Percentiles rank a stretch among this genome's conserved stretches.
These are phyloP conservation scores for Chrysoporthe cubensis DNA, from an alignment of 2,329 filamentous ascomycete genomes.

Conservation along the genomic window DNA sequence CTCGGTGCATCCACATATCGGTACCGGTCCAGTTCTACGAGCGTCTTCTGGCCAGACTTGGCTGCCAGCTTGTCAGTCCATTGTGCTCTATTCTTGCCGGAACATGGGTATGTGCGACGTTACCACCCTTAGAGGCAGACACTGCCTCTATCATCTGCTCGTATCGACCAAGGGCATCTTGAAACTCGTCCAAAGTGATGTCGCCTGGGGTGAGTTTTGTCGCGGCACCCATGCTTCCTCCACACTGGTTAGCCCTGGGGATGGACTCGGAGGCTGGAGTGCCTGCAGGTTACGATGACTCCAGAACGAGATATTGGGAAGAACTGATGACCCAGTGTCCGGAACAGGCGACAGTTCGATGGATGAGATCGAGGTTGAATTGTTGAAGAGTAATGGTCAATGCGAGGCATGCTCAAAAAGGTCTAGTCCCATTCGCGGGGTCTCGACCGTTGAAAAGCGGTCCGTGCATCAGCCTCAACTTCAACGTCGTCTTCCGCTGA, in stretches of 20 bases:
- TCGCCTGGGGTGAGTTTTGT: slow-evolving; percentile 33
- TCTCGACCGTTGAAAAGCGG: neutral
- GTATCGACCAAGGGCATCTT: slow-evolving; percentile 33
- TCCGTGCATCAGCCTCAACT: neutral
- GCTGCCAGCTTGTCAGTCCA: slow-evolving; percentile 36
- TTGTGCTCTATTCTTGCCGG: neutral
- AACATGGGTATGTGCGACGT: slow-evolving; percentile 25
- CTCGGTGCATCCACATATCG: slow-evolving; percentile 60
- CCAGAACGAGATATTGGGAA: neutral
- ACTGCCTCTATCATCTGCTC: slow-evolving; percentile 40
- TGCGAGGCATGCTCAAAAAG: neutral
- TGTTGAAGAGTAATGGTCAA: neutral
- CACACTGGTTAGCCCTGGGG: neutral
- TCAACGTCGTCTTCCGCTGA: neutral
- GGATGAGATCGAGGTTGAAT: neutral
- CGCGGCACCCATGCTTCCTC: slow-evolving; percentile 26
- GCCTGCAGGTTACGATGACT: neutral
- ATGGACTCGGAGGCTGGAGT: neutral
- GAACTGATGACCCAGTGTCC: neutral
- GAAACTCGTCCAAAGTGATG: slow-evolving; percentile 36
- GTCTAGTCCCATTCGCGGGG: neutral
- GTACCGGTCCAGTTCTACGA: slow-evolving; percentile 62
- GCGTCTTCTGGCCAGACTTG: slow-evolving; percentile 54
- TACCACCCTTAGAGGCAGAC: slow-evolving; percentile 51
- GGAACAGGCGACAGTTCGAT: neutral